Evolutionary conservation across 257 asterid species (phyloP).

Genomic region (Vinca minor): DNA sequence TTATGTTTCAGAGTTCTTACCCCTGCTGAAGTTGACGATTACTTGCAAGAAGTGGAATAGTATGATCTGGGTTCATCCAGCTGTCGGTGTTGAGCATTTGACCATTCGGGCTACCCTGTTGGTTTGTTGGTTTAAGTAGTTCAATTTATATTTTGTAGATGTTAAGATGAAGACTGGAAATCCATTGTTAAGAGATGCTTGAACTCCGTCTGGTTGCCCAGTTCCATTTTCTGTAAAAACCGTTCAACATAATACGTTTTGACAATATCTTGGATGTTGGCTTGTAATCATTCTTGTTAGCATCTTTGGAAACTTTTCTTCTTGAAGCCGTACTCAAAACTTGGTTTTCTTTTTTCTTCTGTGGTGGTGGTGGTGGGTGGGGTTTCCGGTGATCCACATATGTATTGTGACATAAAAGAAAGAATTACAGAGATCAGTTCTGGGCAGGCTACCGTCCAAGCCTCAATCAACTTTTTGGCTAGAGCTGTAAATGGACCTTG

Average conservation of each 20-base stretch:
- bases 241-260: not conserved
- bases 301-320: not conserved
- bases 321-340: too few relatives aligned
- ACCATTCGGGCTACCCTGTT: too few relatives aligned
- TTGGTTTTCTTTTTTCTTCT: too few relatives aligned
- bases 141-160: not conserved
- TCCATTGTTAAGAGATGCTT: not conserved
- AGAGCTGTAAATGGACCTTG: too few relatives aligned
- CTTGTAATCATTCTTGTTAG: not conserved
- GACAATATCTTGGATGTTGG: not conserved
- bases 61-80: not conserved
- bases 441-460: too few relatives aligned
- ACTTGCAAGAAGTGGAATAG: slow-evolving; percentile 88
- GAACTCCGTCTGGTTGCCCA: not conserved
- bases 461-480: too few relatives aligned
- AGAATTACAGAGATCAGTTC: too few relatives aligned
- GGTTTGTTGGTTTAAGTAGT: too few relatives aligned
- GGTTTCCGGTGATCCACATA: too few relatives aligned
- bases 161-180: not conserved
- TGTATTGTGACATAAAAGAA: too few relatives aligned
- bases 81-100: not conserved
- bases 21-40: slow-evolving; percentile 92
- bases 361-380: too few relatives aligned
- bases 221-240: not conserved
- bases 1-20: slow-evolving; percentile 62